Conservation (phyloP, 83 land plant species). For the Picea mariana region DNA sequence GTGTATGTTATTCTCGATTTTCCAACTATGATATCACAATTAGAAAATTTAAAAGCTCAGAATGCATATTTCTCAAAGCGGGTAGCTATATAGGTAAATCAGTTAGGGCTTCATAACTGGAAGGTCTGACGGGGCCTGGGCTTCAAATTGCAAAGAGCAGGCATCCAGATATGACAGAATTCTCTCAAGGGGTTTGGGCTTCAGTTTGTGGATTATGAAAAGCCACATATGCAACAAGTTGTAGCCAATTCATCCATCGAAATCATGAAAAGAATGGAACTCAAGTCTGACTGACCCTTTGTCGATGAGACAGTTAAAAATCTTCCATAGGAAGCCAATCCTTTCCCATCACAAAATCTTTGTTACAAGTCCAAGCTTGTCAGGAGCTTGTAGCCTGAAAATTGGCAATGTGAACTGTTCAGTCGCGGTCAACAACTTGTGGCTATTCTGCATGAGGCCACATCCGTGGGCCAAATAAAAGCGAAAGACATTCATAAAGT, state of each 20-base stretch:
- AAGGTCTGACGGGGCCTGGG: not conserved
- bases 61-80: too few relatives aligned
- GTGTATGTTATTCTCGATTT: not conserved
- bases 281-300: not conserved
- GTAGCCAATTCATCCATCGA: not conserved
- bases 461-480: not conserved
- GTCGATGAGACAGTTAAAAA: not conserved
- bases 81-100: too few relatives aligned
- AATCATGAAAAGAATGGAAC: not conserved
- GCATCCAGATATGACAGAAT: not conserved
- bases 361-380: not conserved
- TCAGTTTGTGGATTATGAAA: not conserved
- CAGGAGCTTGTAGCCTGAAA: too few relatives aligned
- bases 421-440: not conserved
- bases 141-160: not conserved
- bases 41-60: not conserved
- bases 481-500: not conserved
- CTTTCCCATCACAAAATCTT: not conserved
- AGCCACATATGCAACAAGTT: not conserved
- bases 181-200: not conserved
- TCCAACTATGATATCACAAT: not conserved
- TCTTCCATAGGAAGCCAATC: constrained; percentile 1
- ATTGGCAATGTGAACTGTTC: not conserved
- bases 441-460: not conserved
- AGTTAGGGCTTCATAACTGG: too few relatives aligned